Percentiles rank a stretch among this genome's conserved stretches.
These are phyloP conservation scores for Hymenoscyphus repandus DNA, from an alignment of 2,329 filamentous ascomycete genomes.

Conservation along the genomic window DNA sequence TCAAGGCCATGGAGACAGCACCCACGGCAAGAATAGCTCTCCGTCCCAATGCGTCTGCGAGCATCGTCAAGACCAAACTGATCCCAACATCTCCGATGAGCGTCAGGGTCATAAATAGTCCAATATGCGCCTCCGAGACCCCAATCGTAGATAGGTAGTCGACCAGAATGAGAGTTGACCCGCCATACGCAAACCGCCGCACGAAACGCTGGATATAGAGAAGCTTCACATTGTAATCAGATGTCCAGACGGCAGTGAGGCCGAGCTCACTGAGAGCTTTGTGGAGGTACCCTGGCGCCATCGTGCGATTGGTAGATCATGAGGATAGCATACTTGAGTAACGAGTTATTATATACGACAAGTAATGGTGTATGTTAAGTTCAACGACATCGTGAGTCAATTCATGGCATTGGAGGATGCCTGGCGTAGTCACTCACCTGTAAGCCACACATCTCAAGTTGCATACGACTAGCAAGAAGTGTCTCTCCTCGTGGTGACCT, in stretches of 20 bases:
- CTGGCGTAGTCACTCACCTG: too few species aligned
- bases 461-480: too few species aligned
- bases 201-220: slow-evolving; percentile 55
- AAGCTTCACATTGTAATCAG: slow-evolving; percentile 47
- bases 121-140: slow-evolving; percentile 47
- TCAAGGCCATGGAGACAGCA: slow-evolving; percentile 48
- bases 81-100: slow-evolving; percentile 54
- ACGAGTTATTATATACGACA: too few species aligned
- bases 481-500: too few species aligned
- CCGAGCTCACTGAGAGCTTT: slow-evolving; percentile 38
- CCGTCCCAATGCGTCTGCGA: slow-evolving; percentile 54
- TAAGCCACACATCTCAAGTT: too few species aligned
- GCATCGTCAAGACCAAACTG: slow-evolving; percentile 52
- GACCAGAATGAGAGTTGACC: slow-evolving; percentile 52
- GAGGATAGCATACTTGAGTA: too few species aligned
- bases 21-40: slow-evolving; percentile 48
- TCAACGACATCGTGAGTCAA: too few species aligned
- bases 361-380: too few species aligned
- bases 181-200: slow-evolving; percentile 59
- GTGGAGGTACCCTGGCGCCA: slow-evolving; percentile 18
- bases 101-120: slow-evolving; percentile 62
- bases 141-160: slow-evolving; percentile 47
- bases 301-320: slow-evolving; percentile 5
- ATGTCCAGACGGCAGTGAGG: slow-evolving; percentile 37
- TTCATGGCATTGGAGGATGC: too few species aligned